Percentiles rank a stretch among this genome's conserved stretches.
Evolutionary conservation across 1,284 basidiomycete species (phyloP).

Genomic region (Ustilago cynodontis): DNA sequence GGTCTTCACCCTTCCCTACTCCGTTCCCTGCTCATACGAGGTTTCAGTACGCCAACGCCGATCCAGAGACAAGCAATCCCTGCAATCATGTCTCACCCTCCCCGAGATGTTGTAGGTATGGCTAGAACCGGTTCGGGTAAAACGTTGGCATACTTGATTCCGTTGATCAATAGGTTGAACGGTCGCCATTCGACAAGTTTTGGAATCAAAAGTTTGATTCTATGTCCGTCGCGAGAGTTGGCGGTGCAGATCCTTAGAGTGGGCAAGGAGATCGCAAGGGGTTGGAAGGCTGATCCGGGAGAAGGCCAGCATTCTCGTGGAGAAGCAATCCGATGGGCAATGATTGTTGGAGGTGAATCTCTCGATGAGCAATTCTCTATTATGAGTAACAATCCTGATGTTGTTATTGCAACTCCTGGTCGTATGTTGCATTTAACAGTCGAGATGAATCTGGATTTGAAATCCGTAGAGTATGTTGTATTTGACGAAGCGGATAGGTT

Average conservation of each 20-base stretch:
- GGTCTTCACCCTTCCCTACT: conserved; percentile 82
- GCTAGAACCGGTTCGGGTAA: conserved; percentile 98
- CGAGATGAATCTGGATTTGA: conserved; percentile 95
- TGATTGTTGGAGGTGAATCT: conserved; percentile 95
- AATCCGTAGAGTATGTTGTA: conserved; percentile 88
- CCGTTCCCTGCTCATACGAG: conserved; percentile 88
- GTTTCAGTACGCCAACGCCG: conserved; percentile 94
- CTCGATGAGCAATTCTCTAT: conserved; percentile 96
- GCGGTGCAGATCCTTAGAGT: conserved; percentile 94
- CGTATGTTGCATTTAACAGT: conserved; percentile 94
- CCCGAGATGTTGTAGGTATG: conserved; percentile 97
- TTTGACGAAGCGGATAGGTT: conserved; percentile 98
- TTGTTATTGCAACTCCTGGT: conserved; percentile 84
- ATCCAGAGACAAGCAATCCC: conserved; percentile 94
- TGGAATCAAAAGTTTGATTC: conserved; percentile 87
- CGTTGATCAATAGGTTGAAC: conserved; percentile 86
- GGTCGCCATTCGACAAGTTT: conserved; percentile 83
- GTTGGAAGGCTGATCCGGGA: conserved; percentile 72
- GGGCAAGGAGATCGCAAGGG: conserved; percentile 89
- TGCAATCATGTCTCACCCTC: conserved; percentile 83
- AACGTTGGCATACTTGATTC: conserved; percentile 95
- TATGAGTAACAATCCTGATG: conserved; percentile 88
- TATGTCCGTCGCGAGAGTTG: conserved; percentile 92
- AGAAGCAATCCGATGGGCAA: conserved; percentile 86
- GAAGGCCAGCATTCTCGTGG: conserved; percentile 72